Percentiles rank a stretch among this genome's conserved stretches.
phyloP scores from a whole-genome alignment of 352 stramenopile species.

The Blastocystis sp. region DNA sequence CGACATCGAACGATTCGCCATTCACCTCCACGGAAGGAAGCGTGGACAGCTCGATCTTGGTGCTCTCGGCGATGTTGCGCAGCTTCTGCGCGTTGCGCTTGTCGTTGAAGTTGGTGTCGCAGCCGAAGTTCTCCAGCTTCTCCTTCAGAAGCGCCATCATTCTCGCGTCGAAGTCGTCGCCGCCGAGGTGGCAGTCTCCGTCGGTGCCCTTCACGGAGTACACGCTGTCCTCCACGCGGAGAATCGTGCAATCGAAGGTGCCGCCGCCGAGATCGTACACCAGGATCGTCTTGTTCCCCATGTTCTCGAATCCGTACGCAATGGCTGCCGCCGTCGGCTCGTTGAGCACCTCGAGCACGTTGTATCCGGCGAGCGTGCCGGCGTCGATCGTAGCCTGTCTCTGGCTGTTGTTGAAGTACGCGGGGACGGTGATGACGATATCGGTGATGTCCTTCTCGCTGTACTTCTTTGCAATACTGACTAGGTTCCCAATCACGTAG shows the following conservation, averaged over 20 bases:
- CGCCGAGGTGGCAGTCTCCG: conserved; percentile 87
- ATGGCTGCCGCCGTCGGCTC: conserved; percentile 72
- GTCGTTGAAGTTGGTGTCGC: background rate
- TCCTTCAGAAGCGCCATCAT: conserved; percentile 13
- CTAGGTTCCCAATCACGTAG: conserved; percentile 53
- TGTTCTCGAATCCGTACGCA: conserved; percentile 62
- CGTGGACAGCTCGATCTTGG: background rate
- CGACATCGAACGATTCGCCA: background rate
- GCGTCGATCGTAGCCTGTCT: conserved; percentile 61
- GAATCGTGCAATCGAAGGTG: conserved; percentile 80
- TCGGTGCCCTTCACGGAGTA: conserved; percentile 81
- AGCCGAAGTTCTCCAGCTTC: background rate
- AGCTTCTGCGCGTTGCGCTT: background rate
- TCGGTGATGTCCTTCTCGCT: conserved; percentile 20
- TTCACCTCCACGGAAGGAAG: background rate
- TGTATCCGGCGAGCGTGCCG: conserved; percentile 22
- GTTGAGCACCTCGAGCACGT: conserved; percentile 59
- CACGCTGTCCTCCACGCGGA: conserved; percentile 2
- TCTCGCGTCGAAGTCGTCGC: conserved; percentile 82
- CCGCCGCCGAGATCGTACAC: conserved; percentile 82
- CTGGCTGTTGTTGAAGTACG: conserved; percentile 71
- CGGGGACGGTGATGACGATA: conserved; percentile 67
- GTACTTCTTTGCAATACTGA: background rate
- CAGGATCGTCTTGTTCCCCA: conserved; percentile 64
- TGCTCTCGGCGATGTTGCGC: background rate